Base-by-base conservation (phyloP, 1,139 yeast genomes). In the Debaryomyces sp. region DNA sequence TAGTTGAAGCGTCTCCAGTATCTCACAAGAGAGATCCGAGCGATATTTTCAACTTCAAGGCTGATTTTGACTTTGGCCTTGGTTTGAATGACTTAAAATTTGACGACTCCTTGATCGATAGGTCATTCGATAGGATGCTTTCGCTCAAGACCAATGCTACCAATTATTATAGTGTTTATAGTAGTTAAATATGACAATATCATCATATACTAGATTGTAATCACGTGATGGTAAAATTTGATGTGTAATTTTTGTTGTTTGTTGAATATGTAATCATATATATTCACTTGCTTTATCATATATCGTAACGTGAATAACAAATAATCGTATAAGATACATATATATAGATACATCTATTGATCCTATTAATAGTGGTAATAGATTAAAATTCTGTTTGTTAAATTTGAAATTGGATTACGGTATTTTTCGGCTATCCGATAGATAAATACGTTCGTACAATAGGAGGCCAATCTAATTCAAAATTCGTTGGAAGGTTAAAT, bases 41-140 rank as follows among this genome's bases (percentile, higher is more conserved):
- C 35, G 43, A 41, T 41, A 18, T 41, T 9, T 24, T 34, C 35
- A 43, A 40, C 4, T 41, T 54, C 18, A 49, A 49, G 21, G 36
- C 51, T 23, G 53, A 49, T 23, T 21, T 46, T 4, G 54, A 54
- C 34, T 50, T 51, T 37, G 35, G 41, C n/a, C 35, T 44, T n/a
- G 23, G 30, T 9, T 40, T 40, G 4, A 24, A 30, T 7, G 43
- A 27, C 33, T 12, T 18, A 10, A 30, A 30, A 10, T 30, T 30
- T 6, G 17, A 41, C 21, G 21, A 29, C 1, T 22, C 27, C 2
- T 21, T 30, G 2, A 6, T 23, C 2, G 43, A 41, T 6, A 18
- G 27, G 8, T 8, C 26, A 10, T 30, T 41, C 36, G 23, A 29
- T 13, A 41, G 43, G 32, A 41, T 41, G 43, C 35, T 7, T 10